phyloP scores from a whole-genome alignment of 1,284 basidiomycete species.

The Afroboletus lepidellus region DNA sequence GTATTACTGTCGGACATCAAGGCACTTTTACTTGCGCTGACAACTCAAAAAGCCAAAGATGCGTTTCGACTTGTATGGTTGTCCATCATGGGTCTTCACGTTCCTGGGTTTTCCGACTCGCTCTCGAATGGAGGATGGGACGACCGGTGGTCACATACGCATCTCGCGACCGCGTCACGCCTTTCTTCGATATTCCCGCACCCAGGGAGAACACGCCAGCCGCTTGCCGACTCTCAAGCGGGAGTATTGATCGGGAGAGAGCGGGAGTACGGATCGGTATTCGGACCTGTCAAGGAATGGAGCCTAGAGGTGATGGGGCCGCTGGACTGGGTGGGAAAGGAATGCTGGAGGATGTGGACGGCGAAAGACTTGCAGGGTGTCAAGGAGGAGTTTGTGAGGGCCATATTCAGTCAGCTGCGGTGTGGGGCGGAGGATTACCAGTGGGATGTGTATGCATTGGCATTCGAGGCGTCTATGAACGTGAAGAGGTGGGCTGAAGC shows the following conservation, averaged over 20 bases:
- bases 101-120: slow-evolving; percentile 59
- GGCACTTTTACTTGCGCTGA: slow-evolving; percentile 63
- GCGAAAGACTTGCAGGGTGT: slow-evolving; percentile 47
- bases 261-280: slow-evolving; percentile 54
- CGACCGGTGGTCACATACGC: slow-evolving; percentile 60
- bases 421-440: slow-evolving; percentile 46
- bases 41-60: slow-evolving; percentile 49
- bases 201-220: slow-evolving; percentile 28
- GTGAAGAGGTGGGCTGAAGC: slow-evolving; percentile 52
- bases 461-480: slow-evolving; percentile 66
- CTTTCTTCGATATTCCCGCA: slow-evolving; percentile 56
- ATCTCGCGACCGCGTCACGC: slow-evolving; percentile 43
- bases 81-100: slow-evolving; percentile 71
- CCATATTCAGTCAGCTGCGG: slow-evolving; percentile 59
- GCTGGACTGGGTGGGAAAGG: slow-evolving; percentile 47
- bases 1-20: slow-evolving; percentile 82
- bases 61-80: slow-evolving; percentile 77
- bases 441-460: slow-evolving; percentile 64
- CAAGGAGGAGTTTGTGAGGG: slow-evolving; percentile 47
- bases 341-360: slow-evolving; percentile 48
- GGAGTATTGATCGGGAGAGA: slow-evolving; percentile 68
- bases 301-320: slow-evolving; percentile 49
- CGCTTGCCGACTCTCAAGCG: slow-evolving; percentile 56
- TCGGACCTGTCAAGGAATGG: slow-evolving; percentile 71
- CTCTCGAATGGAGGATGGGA: slow-evolving; percentile 48